Conservation (phyloP, 345 rosid species). For the Sisymbrium altissimum region DNA sequence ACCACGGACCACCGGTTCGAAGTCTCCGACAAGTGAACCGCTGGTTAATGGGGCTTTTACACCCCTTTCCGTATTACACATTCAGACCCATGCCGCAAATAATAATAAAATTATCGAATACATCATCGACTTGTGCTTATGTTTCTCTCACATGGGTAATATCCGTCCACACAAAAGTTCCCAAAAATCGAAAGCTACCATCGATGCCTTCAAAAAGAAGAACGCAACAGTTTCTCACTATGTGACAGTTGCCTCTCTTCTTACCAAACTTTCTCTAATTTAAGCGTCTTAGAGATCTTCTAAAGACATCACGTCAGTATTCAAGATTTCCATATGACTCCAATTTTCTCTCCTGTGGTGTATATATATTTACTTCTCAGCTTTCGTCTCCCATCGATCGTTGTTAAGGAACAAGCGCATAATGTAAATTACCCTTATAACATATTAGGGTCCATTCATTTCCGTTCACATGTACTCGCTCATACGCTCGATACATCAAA, state of each 20-base stretch:
- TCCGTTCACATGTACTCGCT: not conserved
- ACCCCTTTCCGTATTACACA: conserved; percentile 11
- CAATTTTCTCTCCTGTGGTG: not conserved
- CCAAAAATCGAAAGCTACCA: not conserved
- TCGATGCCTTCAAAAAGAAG: not conserved
- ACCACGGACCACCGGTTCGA: conserved; percentile 19
- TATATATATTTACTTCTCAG: not conserved
- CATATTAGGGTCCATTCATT: too few species aligned
- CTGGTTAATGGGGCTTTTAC: conserved; percentile 13
- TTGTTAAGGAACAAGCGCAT: not conserved
- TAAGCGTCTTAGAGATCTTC: too few species aligned
- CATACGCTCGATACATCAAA: not conserved
- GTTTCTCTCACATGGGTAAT: conserved; percentile 13
- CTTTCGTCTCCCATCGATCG: not conserved
- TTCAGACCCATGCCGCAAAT: conserved; percentile 13
- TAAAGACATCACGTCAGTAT: not conserved
- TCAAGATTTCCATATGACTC: not conserved
- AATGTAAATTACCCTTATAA: too few species aligned
- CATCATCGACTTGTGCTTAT: not conserved
- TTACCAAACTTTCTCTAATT: not conserved
- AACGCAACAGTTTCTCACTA: not conserved
- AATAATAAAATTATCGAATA: not conserved
- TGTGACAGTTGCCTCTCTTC: not conserved
- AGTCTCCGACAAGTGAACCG: conserved; percentile 25
- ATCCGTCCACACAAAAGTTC: not conserved